Conservation (phyloP, 2,329 filamentous ascomycete genomes). For the Capronia epimyces region DNA sequence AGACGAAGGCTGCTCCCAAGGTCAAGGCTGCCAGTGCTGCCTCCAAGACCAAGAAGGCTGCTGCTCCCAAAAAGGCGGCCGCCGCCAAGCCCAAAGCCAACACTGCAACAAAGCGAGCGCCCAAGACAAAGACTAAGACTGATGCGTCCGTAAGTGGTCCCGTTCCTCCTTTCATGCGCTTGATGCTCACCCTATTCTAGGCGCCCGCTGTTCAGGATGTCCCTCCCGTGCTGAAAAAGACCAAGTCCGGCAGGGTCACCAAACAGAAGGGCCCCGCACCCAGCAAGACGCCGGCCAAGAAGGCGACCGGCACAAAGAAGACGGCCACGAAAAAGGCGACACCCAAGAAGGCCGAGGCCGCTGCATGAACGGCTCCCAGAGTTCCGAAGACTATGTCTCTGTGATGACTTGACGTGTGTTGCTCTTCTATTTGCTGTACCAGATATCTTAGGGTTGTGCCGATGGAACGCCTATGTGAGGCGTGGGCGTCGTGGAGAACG, state of each 20-base stretch:
- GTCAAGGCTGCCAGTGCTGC: constrained; percentile 40
- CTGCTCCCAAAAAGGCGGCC: constrained; percentile 51
- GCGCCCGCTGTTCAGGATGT: constrained; percentile 64
- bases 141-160: constrained; percentile 29
- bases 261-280: constrained; percentile 55
- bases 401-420: constrained; percentile 27
- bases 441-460: constrained; percentile 18
- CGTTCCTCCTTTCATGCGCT: not conserved
- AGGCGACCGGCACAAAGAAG: constrained; percentile 39
- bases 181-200: constrained; percentile 36
- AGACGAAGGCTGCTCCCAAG: constrained; percentile 36
- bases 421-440: constrained; percentile 17
- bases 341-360: constrained; percentile 38
- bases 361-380: constrained; percentile 20
- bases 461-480: constrained; percentile 5
- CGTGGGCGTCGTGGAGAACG: constrained; percentile 6
- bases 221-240: constrained; percentile 67
- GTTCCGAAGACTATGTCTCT: constrained; percentile 9
- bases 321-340: constrained; percentile 39
- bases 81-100: constrained; percentile 49
- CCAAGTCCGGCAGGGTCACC: constrained; percentile 78
- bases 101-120: constrained; percentile 43
- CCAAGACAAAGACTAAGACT: constrained; percentile 31
- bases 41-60: constrained; percentile 46
- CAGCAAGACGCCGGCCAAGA: constrained; percentile 45